Evolutionary conservation across 768 basidiomycete genomes (phyloP).

Genomic region (Mycena rosella): DNA sequence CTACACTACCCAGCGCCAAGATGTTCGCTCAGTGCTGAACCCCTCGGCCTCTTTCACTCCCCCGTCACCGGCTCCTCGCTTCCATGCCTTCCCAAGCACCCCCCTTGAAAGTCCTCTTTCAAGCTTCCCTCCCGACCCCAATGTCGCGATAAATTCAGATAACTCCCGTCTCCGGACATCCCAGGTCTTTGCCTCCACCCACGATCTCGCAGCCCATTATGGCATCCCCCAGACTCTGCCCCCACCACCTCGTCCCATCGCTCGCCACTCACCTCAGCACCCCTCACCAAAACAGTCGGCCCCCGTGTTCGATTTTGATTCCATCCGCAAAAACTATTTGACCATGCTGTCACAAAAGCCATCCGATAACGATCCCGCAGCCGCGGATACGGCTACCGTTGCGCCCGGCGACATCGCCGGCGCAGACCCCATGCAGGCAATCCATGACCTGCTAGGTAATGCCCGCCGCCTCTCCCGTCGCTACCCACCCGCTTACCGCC

Average conservation of each 20-base stretch:
- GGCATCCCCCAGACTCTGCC: slow-evolving; percentile 82
- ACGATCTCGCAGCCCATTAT: slow-evolving; percentile 82
- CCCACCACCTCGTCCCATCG: slow-evolving; percentile 72
- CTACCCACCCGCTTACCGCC: background rate
- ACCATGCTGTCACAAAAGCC: slow-evolving; percentile 73
- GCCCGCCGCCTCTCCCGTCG: slow-evolving; percentile 6
- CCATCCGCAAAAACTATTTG: slow-evolving; percentile 73
- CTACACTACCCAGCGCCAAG: slow-evolving; percentile 57
- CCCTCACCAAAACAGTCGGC: slow-evolving; percentile 47
- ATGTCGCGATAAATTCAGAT: slow-evolving; percentile 71
- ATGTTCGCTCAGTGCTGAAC: slow-evolving; percentile 62
- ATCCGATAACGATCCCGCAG: slow-evolving; percentile 45
- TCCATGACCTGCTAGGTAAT: slow-evolving; percentile 36
- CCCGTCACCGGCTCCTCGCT: slow-evolving; percentile 55
- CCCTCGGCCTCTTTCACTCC: slow-evolving; percentile 54
- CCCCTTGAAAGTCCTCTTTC: slow-evolving; percentile 71
- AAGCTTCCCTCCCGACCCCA: slow-evolving; percentile 58
- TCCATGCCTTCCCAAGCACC: slow-evolving; percentile 51
- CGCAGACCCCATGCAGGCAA: slow-evolving; percentile 29
- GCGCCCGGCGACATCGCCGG: slow-evolving; percentile 16
- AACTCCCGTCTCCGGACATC: slow-evolving; percentile 76
- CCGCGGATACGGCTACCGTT: slow-evolving; percentile 42
- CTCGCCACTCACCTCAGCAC: slow-evolving; percentile 60
- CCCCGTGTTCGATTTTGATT: slow-evolving; percentile 58
- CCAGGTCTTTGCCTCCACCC: slow-evolving; percentile 72